phyloP scores from a whole-genome alignment of 169 alveolate species.

The Perkinsus olseni region DNA sequence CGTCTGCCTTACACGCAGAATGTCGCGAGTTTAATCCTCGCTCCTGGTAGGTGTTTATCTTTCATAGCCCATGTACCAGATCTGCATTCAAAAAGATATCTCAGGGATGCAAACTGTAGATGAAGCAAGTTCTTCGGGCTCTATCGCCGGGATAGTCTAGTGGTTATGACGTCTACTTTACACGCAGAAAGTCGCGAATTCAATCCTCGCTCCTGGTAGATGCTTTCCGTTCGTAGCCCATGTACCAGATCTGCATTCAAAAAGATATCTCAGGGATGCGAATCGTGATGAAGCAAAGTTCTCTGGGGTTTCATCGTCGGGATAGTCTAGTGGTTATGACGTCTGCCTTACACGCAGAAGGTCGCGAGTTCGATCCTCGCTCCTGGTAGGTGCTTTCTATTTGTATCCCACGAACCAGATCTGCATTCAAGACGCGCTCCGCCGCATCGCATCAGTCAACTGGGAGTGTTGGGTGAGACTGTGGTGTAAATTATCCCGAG shows the following conservation, averaged over 20 bases:
- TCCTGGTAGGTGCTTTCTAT: neutral
- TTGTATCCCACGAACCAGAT: neutral
- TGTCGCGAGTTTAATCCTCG: constrained; percentile 65
- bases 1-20: constrained; percentile 65
- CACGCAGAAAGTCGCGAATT: constrained; percentile 69
- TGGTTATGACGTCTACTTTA: constrained; percentile 57
- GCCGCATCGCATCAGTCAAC: no score
- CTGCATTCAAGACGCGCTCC: no score
- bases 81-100: neutral
- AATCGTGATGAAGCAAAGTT: no score
- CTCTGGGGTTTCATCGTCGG: no score
- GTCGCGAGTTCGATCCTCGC: constrained; percentile 65
- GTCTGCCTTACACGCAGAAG: constrained; percentile 64
- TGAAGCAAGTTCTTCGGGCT: neutral
- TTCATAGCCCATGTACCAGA: neutral
- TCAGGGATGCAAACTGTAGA: neutral
- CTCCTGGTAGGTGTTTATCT: neutral
- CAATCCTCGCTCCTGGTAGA: constrained; percentile 43
- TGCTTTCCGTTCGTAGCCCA: neutral
- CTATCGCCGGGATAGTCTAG: constrained; percentile 12
- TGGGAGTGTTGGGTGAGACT: no score
- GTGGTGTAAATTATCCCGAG: no score
- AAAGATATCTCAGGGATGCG: no score
- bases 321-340: constrained; percentile 46
- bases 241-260: no score